Base-by-base conservation (phyloP, 768 basidiomycete genomes). In the Mrakia gelida region DNA sequence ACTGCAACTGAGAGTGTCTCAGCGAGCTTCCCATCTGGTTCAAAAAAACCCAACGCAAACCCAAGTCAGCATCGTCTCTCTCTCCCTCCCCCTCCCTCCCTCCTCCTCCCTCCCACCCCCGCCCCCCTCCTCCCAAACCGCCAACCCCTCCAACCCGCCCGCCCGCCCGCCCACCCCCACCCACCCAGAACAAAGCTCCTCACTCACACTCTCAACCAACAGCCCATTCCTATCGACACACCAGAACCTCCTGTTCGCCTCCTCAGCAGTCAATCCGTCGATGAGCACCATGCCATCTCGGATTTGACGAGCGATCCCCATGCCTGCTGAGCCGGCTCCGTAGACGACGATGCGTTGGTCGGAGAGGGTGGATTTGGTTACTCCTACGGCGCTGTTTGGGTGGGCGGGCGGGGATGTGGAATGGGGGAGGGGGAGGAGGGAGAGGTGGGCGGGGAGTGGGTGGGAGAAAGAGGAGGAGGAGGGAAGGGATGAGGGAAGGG, bases 341-440 rank as follows among this genome's bases (percentile, higher is more conserved):
- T 91, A 92, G 75, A 94, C 87, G 79, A 94, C 85, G 82, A 90
- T 90, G 9, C 92, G 88, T 82, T 95, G 93, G 75, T 92, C 91
- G 8, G 88, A 85, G 54, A 95, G 86, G 32, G 78, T 79, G 38
- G 78, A 79, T 30, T 79, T 78, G 65, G 81, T 80, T 32, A 81
- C 78, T 34, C 80, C 80, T 32, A 81, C 80, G 71, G 81, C 81
- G n/a, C 75, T 76, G 43, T 23, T 23, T 8, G 26, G 6, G 11
- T 18, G 11, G 43, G 3, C 49, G n/a, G 7, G 45, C 49, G 21
- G 41, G 38, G 68, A 21, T n/a, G n/a, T n/a, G n/a, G n/a, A n/a
- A n/a, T n/a, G 9, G 56, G 38, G 49, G 61, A 6, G 11, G 21
- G 21, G 11, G 32, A 21, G 26, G 45, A 67, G 32, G 23, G 61